Base-by-base conservation (phyloP, 345 rosid genomes). In the Dipteronia sinensis region DNA sequence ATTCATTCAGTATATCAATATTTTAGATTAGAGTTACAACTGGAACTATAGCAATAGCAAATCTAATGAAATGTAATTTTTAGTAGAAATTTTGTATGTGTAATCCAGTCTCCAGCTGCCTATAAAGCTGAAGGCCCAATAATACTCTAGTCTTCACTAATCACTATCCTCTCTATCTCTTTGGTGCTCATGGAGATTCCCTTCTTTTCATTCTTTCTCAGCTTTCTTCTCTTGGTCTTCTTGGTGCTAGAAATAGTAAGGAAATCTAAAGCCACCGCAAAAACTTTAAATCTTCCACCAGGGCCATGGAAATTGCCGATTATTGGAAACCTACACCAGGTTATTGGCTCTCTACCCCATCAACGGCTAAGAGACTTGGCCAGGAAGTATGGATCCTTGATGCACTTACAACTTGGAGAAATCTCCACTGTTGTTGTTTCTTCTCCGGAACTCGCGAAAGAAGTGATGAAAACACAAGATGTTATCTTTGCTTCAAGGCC, bases 251-350 rank as follows among this genome's bases (percentile, higher is more conserved):
- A n/a, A n/a, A 27, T 22, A 47, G 12, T 17, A 68, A 69, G 5
- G 13, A 47, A 19, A 23, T 46, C 72, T 6, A 13, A 69, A 47
- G 25, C 38, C 56, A 44, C 10, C 10, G 10, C 8, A 1, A 42
- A 9, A 42, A 42, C 10, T 12, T 27, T 17, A 22, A 72, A 72
- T 8, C 72, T 75, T 8, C 85, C 83, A 10, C 85, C 87, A 10
- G 84, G 86, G 7, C 89, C 87, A 40, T 65, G 71, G 80, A 80
- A 74, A 46, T 70, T 82, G 4, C 86, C 87, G 25, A 0, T 86
- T 4, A 47, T 84, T 3, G 89, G 89, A 5, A 86, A 82, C 61
- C 3, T 82, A 31, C 86, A 78, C 59, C 81, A 77, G 51, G 55
- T 86, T 0, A 12, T 19, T 59, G 79, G 81, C 15, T 15, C 72